Evolutionary conservation across 805 yeast species (phyloP), one percentile per base, ranked within the genome.

Genomic region (Nakazawaea peltata): DNA sequence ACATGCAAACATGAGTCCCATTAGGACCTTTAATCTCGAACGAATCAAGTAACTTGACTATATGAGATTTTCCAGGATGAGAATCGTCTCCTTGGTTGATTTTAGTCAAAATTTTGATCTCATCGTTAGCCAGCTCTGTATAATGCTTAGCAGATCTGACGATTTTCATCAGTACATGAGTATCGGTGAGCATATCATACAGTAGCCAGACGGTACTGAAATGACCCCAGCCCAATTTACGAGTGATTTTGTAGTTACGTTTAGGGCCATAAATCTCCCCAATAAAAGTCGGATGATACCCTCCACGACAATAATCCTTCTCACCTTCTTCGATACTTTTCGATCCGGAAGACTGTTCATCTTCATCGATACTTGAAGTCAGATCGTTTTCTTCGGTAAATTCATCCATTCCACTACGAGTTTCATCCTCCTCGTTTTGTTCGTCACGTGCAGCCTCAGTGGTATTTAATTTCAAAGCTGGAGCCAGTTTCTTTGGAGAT

Each of bases 141-240:
- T 74, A 77, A 49, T 63, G 66, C 24, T 59, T 52, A 19, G 70
- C 64, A 2, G 78, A 66, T 41, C 76, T 63, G 14, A 77, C 81
- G 42, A 77, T 69, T 47, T 77, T 77, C 44, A 77, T 61, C 16
- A 83, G 83, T 39, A 73, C 80, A 45, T 73, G 78, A 19, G 60
- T 49, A 13, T 59, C 57, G 12, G 46, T 28, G 3, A 44, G 37
- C 2, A 53, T 42, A 34, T 68, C 71, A 33, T 50, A 54, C 1
- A 81, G 81, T 19, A 77, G 52, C 83, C 83, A 77, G n/a, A 77
- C 84, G 1, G 83, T 76, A 26, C 80, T 71, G 45, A 77, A 77
- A 47, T 77, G 81, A 24, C 85, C 84, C 81, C 81, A 75, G 3
- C 85, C 85, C 7, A 77, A 56, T 50, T 77, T 77, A 19, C 81